Conservation (phyloP, 257 asterid genomes). For the Linderniella brevidens region DNA sequence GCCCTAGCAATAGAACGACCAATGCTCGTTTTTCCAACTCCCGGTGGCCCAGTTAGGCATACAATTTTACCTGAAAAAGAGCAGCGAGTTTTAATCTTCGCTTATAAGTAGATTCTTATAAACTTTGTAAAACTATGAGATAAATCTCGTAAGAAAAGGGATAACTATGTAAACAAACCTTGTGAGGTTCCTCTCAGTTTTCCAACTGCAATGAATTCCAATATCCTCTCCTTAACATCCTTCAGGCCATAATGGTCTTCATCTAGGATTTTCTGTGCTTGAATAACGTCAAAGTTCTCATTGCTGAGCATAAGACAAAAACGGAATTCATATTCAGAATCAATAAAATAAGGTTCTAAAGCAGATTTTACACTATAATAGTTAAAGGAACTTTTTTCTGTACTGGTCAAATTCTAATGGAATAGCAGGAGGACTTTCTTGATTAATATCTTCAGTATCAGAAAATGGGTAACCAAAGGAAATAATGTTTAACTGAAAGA, state of each 20-base stretch:
- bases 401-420: too few relatives aligned
- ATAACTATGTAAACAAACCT: slow-evolving; percentile 33
- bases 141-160: slow-evolving; percentile 6
- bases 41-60: slow-evolving; percentile 99
- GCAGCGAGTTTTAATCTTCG: neutral
- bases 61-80: slow-evolving; percentile 64
- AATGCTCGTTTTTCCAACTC: slow-evolving; percentile 97
- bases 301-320: slow-evolving; percentile 36
- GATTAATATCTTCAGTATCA: too few relatives aligned
- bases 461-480: too few relatives aligned
- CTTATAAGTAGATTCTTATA: neutral
- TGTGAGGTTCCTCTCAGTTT: slow-evolving; percentile 93
- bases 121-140: too few relatives aligned
- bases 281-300: slow-evolving; percentile 77
- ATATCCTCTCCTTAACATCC: slow-evolving; percentile 94
- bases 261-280: slow-evolving; percentile 80
- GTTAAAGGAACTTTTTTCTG: too few relatives aligned
- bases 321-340: slow-evolving; percentile 8
- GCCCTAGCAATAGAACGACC: slow-evolving; percentile 99
- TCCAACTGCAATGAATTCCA: slow-evolving; percentile 99
- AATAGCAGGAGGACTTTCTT: too few relatives aligned
- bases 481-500: too few relatives aligned
- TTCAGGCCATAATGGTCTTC: slow-evolving; percentile 97
- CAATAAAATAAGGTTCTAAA: slow-evolving; percentile 8
- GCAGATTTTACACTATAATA: too few relatives aligned